Conservation (phyloP, 2,329 filamentous ascomycete species). For the Ophiocordyceps robertsii region DNA sequence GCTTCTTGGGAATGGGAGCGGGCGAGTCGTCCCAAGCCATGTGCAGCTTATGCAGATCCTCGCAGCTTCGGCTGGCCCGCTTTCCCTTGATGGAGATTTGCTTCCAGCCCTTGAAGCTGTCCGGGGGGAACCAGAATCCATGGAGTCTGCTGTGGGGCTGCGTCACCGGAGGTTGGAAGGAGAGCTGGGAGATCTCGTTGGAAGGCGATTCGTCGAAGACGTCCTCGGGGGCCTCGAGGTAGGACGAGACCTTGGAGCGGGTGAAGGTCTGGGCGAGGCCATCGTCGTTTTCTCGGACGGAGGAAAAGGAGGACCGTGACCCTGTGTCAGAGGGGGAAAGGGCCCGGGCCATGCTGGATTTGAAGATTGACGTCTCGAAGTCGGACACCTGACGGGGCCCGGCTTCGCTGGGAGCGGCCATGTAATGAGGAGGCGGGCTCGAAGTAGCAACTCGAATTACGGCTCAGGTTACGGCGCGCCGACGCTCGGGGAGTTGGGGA, state of each 20-base stretch:
- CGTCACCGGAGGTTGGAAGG: slow-evolving; percentile 38
- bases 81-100: slow-evolving; percentile 45
- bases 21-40: slow-evolving; percentile 38
- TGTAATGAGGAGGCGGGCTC: slow-evolving; percentile 9
- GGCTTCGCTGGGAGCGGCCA: slow-evolving; percentile 13
- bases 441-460: background rate
- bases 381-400: slow-evolving; percentile 15
- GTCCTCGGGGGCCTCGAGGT: slow-evolving; percentile 34
- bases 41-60: slow-evolving; percentile 42
- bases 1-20: slow-evolving; percentile 17
- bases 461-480: too few species aligned
- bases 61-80: slow-evolving; percentile 46
- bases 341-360: slow-evolving; percentile 23
- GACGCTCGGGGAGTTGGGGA: too few species aligned
- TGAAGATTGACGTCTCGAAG: slow-evolving; percentile 20
- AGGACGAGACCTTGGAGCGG: slow-evolving; percentile 48
- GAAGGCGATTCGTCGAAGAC: slow-evolving; percentile 36
- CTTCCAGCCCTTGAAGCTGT: slow-evolving; percentile 50
- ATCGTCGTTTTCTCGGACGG: slow-evolving; percentile 45
- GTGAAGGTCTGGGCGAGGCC: slow-evolving; percentile 50
- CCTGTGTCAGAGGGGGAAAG: slow-evolving; percentile 24
- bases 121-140: slow-evolving; percentile 43
- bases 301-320: slow-evolving; percentile 45
- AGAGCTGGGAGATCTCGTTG: slow-evolving; percentile 26
- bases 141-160: slow-evolving; percentile 42